A percentile compares a stretch with the other conserved stretches of the same genome.
These are phyloP conservation scores for Moesziomyces sp. DNA, from an alignment of 1,284 basidiomycete genomes.

Conservation along the genomic window DNA sequence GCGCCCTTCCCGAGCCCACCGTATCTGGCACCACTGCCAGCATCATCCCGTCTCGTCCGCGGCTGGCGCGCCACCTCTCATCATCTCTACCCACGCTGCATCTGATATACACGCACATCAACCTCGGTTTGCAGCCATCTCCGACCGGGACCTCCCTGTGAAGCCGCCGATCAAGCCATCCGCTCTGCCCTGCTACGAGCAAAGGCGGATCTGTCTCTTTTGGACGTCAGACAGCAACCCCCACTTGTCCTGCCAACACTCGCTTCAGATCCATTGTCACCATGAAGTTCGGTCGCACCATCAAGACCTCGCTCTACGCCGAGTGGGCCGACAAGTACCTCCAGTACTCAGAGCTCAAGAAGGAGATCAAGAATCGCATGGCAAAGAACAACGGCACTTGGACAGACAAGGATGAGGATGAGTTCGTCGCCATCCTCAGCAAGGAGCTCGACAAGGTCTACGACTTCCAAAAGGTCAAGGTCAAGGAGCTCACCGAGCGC, in stretches of 20 bases:
- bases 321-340: slow-evolving; percentile 67
- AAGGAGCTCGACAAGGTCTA: slow-evolving; percentile 94
- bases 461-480: slow-evolving; percentile 90
- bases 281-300: slow-evolving; percentile 68
- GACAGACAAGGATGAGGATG: slow-evolving; percentile 67
- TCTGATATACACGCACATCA: neutral
- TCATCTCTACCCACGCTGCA: neutral
- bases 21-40: too few species aligned
- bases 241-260: neutral
- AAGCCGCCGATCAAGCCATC: too few species aligned
- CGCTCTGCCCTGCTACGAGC: neutral
- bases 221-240: neutral
- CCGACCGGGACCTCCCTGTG: neutral
- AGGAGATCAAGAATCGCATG: slow-evolving; percentile 66
- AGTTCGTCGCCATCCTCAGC: slow-evolving; percentile 73
- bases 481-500: slow-evolving; percentile 63
- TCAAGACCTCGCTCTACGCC: slow-evolving; percentile 67
- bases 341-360: slow-evolving; percentile 67
- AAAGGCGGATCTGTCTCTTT: neutral
- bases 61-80: neutral
- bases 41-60: neutral
- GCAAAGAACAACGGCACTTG: slow-evolving; percentile 63
- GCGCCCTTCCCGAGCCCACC: too few species aligned
- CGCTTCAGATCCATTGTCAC: slow-evolving; percentile 2
- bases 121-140: neutral